Evolutionary conservation across 371 early-diverging fungal species (phyloP), one percentile per base, ranked within the genome.

Genomic region (Apophysomyces variabilis): DNA sequence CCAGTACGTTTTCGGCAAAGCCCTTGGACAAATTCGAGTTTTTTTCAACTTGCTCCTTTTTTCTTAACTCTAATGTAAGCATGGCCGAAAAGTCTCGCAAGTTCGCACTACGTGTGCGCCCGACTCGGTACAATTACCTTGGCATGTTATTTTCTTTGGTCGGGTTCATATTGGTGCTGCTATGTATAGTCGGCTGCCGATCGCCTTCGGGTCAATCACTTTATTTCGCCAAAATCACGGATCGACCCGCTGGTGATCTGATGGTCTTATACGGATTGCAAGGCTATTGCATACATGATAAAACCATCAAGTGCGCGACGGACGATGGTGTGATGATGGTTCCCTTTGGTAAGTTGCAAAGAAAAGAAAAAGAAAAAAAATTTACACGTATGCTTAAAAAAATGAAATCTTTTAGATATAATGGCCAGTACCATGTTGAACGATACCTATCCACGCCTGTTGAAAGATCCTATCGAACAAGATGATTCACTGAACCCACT

Each of bases 261-360:
- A 14, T 75, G 8, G 66, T 69, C 7, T 70, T 72, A n/a, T 79
- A 69, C 65, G 76, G 79, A 1, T 71, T 74, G 75, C 70, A 70
- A 65, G 82, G 75, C 18, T 82, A 79, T 43, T 82, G 82, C 57
- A 45, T 77, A 11, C 57, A 73, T 16, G 70, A 75, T 13, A 18
- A 36, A 4, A 14, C 38, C 4, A 41, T 62, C 11, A 36, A 47
- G 0, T 82, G 82, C 60, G 13, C 57, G 5, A 62, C 54, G 4
- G 79, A 74, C 58, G 62, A 70, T 38, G 66, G 66, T 35, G 64
- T 82, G 32, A 74, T 77, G 73, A 61, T 73, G 7, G 70, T 79
- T 2, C 82, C 82, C 3, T 79, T 79, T 59, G 79, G 82, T 82
- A 76, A 63, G 57, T 58, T 45, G 11, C 35, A 5, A 32, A 7